Percentiles rank a stretch among this genome's conserved stretches.
Evolutionary conservation across 345 rosid genomes (phyloP).

Genomic region (Lepidium aucheri): DNA sequence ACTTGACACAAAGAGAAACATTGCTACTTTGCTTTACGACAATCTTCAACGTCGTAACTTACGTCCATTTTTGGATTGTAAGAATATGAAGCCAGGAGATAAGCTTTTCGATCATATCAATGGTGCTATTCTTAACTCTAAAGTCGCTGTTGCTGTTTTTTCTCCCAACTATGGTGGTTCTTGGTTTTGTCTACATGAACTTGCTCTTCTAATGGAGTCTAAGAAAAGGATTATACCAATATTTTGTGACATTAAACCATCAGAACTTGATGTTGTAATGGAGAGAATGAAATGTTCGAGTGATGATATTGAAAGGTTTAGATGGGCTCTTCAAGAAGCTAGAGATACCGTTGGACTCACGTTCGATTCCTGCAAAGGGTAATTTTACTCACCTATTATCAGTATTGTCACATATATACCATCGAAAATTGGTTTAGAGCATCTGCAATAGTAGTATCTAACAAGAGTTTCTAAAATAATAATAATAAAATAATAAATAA

Average conservation of each 20-base stretch:
- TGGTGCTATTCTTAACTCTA: constrained; percentile 38
- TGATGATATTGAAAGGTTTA: constrained; percentile 41
- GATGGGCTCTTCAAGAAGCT: constrained; percentile 61
- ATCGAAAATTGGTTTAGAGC: too few relatives aligned
- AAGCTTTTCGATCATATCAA: constrained; percentile 57
- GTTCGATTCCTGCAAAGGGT: constrained; percentile 62
- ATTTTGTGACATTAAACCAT: constrained; percentile 68
- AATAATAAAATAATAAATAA: too few relatives aligned
- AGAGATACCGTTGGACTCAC: constrained; percentile 57
- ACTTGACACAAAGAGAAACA: constrained; percentile 52
- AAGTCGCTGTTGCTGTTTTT: constrained; percentile 50
- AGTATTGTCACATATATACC: too few relatives aligned
- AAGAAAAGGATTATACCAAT: constrained; percentile 62
- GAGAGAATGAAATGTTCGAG: constrained; percentile 19
- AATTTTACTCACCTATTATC: neutral
- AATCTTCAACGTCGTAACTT: constrained; percentile 33
- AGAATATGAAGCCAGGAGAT: constrained; percentile 74
- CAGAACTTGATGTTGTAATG: constrained; percentile 41
- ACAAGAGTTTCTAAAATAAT: too few relatives aligned
- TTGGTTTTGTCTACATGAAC: constrained; percentile 58
- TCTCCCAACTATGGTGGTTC: constrained; percentile 61
- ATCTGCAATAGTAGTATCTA: too few relatives aligned
- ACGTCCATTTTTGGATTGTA: constrained; percentile 58
- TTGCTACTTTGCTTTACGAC: constrained; percentile 54
- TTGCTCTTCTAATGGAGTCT: constrained; percentile 63